Evolutionary conservation across 768 basidiomycete species (phyloP).

Genomic region (Lactarius hengduanensis): DNA sequence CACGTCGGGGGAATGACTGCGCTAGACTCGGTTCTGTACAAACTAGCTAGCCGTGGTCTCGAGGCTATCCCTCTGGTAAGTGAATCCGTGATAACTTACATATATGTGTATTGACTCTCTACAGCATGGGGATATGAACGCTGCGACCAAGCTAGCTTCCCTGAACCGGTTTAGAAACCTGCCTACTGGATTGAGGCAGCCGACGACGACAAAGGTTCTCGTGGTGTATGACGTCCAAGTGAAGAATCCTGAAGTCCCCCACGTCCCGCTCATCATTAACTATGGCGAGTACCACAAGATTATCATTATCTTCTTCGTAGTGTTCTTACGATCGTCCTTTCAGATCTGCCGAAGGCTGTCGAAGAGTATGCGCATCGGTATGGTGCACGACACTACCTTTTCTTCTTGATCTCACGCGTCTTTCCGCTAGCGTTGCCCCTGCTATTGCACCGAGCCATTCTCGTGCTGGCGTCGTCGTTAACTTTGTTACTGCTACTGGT

Average conservation of each 20-base stretch:
- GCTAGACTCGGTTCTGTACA: constrained; percentile 87
- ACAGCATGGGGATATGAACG: constrained; percentile 92
- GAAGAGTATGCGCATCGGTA: constrained; percentile 97
- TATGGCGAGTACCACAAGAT: constrained; percentile 56
- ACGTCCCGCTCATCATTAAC: constrained; percentile 92
- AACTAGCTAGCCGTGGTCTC: constrained; percentile 77
- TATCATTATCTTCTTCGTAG: background rate
- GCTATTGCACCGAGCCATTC: constrained; percentile 83
- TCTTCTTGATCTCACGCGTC: constrained; percentile 23
- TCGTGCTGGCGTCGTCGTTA: constrained; percentile 89
- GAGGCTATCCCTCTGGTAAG: constrained; percentile 88
- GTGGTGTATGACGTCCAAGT: constrained; percentile 94
- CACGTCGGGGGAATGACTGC: constrained; percentile 87
- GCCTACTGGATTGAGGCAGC: constrained; percentile 57
- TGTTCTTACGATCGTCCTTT: background rate
- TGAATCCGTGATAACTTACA: constrained; percentile 10
- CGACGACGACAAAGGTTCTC: constrained; percentile 67
- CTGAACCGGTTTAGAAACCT: constrained; percentile 79
- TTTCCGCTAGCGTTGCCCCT: constrained; percentile 63
- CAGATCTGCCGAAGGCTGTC: constrained; percentile 90
- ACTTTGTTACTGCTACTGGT: constrained; percentile 96
- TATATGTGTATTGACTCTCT: constrained; percentile 1
- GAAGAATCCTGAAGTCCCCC: constrained; percentile 84
- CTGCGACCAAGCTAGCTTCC: constrained; percentile 74
- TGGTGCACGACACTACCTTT: constrained; percentile 25